Conservation (phyloP, 495 filamentous ascomycete genomes). For the Aspergillus ellipticus region DNA sequence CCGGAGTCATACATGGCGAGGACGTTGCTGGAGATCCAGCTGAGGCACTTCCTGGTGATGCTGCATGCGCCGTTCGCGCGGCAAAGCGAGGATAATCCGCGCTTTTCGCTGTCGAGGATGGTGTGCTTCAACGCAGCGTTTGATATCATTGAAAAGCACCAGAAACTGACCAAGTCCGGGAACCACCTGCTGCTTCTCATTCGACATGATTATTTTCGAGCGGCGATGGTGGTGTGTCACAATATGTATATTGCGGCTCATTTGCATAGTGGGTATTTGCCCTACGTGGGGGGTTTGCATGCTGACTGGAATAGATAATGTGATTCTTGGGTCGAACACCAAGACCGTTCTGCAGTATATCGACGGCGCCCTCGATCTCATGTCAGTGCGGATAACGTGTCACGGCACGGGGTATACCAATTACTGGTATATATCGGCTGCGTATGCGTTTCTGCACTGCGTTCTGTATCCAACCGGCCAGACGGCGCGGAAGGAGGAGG, state of each 20-base stretch:
- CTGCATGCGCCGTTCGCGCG: slow-evolving; percentile 28
- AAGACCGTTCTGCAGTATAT: slow-evolving; percentile 17
- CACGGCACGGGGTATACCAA: slow-evolving; percentile 28
- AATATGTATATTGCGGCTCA: slow-evolving; percentile 13
- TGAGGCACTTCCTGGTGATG: slow-evolving; percentile 27
- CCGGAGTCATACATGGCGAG: slow-evolving; percentile 5
- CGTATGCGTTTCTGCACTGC: slow-evolving; percentile 14
- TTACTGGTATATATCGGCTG: slow-evolving; percentile 32
- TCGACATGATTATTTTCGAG: slow-evolving; percentile 22
- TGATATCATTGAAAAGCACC: slow-evolving; percentile 17
- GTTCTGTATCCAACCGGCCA: slow-evolving; percentile 1
- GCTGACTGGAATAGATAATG: slow-evolving; percentile 16
- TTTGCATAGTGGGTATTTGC: slow-evolving; percentile 15
- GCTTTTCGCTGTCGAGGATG: slow-evolving; percentile 21
- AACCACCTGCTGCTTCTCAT: slow-evolving; percentile 14
- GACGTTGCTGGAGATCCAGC: slow-evolving; percentile 24
- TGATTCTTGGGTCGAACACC: slow-evolving; percentile 12
- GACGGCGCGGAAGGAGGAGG: slow-evolving; percentile 14
- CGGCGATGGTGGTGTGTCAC: slow-evolving; percentile 21
- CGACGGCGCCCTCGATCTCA: slow-evolving; percentile 21
- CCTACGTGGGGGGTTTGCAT: too few relatives aligned
- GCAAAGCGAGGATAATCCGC: slow-evolving; percentile 12
- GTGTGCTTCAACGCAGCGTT: slow-evolving; percentile 22
- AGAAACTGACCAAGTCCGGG: slow-evolving; percentile 5
- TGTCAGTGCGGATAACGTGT: slow-evolving; percentile 25